Base-by-base conservation (phyloP, 1,139 yeast species). In the Meyerozyma sp. region DNA sequence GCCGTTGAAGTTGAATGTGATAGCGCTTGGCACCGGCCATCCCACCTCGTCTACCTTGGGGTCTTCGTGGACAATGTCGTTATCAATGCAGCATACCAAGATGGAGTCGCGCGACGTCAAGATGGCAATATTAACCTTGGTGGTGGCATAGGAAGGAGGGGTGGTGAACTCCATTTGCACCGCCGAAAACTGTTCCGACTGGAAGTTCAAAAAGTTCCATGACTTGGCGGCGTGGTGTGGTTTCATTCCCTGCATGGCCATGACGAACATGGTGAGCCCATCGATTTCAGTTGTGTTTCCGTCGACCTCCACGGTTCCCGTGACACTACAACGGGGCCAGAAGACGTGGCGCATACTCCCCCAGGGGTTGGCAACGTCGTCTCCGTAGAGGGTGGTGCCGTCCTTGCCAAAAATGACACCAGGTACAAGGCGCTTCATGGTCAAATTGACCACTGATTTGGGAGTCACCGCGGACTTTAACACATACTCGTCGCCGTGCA, bases 191-290 rank as follows among this genome's bases (percentile, higher is more conserved):
- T 81, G 71, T 40, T 81, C 77, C 21, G 95, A 85, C 61, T 89
- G 96, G 75, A 87, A 91, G 66, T 88, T 87, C 53, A 88, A 68
- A 63, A 93, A 93, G 67, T 93, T 94, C 98, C 98, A 93, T 21
- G 90, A 69, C 51, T 95, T 88, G 45, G 98, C 98, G 30, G 97
- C 97, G 65, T 93, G 98, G 65, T 93, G 98, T 11, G 98, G 98
- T 66, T 93, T 93, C 98, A 93, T 91, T 49, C 98, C 98, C 70
- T 93, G 98, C 54, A 90, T 69, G n/a, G 98, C 98, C 95, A 88
- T 85, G 41, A 93, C 96, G 62, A 83, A 90, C 95, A 91, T 85
- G 45, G 89, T 81, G 45, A 58, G 69, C 38, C 87, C 89, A 32
- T 77, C 70, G 43, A 80, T 63, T 20, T 65, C 65, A 44, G 58